Base-by-base conservation (phyloP, 2,329 filamentous ascomycete species). In the Fusarium floridanum region DNA sequence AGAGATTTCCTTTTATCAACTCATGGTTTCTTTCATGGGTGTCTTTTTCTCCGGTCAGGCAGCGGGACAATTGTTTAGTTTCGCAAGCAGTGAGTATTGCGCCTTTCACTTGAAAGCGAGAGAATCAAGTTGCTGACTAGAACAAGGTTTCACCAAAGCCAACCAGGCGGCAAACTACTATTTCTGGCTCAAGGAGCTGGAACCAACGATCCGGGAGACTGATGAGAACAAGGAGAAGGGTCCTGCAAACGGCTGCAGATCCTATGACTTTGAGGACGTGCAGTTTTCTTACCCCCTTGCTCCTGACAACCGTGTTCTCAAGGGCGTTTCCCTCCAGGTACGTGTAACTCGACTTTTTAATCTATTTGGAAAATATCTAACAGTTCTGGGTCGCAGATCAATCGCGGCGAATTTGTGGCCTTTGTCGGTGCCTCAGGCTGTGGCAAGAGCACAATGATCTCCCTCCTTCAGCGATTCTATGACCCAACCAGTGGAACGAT, bases 391-490 rank as follows among this genome's bases (percentile, higher is more conserved):
- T 85, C 89, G 2, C 93, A 93, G 66, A 68, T 65, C 1, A 16
- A 64, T 4, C 16, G 24, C 1, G 86, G 86, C 24, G 82, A 87
- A 56, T 88, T 86, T 48, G 82, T 86, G 4, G 88, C 87, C 0
- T 82, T 90, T 20, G 88, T 90, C 0, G 88, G 88, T 3, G 56
- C 56, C 17, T 59, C 56, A 14, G 88, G 89, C 17, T 88, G 87
- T 64, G 88, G 88, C 1, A 92, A 92, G 78, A 89, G 87, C 2
- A 91, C 90, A 2, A 88, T 89, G 56, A 85, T 92, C 60, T 85
- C 86, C 10, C 80, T 87, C 60, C 78, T 87, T 1, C 82, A 86
- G 66, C 81, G 84, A 2, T 84, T 84, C 74, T 85, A 85, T 74
- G 81, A 83, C 57, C 81, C 82, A 1, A 78, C 79, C 0, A 77